These are phyloP conservation scores for Begonia loranthoides DNA, from an alignment of 306 rosid genomes.

Conservation along the genomic window DNA sequence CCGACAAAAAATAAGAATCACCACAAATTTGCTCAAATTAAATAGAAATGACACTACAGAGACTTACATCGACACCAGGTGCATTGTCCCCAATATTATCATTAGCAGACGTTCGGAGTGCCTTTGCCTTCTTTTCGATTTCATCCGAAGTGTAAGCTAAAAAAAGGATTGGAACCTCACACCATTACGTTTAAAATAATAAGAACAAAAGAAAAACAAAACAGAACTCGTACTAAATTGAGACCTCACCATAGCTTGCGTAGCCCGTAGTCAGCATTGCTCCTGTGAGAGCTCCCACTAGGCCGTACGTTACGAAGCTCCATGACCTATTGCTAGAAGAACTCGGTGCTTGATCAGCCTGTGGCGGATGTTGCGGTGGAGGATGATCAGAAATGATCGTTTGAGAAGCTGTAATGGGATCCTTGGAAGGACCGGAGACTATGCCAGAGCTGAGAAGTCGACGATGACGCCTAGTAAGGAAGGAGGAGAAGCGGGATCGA, in stretches of 20 bases:
- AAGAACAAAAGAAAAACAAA: not conserved
- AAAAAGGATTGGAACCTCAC: not conserved
- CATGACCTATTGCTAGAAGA: constrained; percentile 13
- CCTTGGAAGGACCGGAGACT: constrained; percentile 28
- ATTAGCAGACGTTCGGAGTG: constrained; percentile 34
- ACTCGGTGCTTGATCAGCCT: not conserved
- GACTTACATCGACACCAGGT: constrained; percentile 44
- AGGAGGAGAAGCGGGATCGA: constrained; percentile 21
- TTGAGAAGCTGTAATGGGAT: constrained; percentile 23
- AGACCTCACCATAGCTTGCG: constrained; percentile 28
- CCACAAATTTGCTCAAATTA: no score
- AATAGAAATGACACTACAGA: not conserved
- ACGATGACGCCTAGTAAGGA: constrained; percentile 13
- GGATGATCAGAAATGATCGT: constrained; percentile 18
- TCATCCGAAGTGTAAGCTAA: constrained; percentile 57
- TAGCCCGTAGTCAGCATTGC: constrained; percentile 26
- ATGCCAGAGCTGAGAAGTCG: constrained; percentile 33
- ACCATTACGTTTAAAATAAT: not conserved
- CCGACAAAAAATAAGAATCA: no score
- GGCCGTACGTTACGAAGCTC: constrained; percentile 27
- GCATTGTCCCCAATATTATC: constrained; percentile 29
- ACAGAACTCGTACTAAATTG: not conserved
- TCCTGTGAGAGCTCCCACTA: constrained; percentile 31
- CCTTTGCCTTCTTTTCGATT: constrained; percentile 51
- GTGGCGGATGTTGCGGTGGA: constrained; percentile 14